Conservation (phyloP, 2,329 filamentous ascomycete species). For the Ploettnerulaceae sp. region DNA sequence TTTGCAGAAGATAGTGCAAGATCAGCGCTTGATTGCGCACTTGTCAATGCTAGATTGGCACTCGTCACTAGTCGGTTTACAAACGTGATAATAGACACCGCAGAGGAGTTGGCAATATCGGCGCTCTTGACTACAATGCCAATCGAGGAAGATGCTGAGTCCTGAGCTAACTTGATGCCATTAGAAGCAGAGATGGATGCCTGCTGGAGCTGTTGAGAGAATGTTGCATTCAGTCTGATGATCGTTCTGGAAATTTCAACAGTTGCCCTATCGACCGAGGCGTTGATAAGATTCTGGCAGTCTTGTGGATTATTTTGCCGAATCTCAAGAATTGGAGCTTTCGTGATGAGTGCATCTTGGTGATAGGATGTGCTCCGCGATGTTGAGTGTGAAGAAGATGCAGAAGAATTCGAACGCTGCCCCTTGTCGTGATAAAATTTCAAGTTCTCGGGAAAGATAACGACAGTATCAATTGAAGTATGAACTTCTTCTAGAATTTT, state of each 20-base stretch:
- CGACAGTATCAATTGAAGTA: background rate
- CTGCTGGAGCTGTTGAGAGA: conserved; percentile 19
- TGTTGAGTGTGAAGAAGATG: background rate
- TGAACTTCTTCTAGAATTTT: background rate
- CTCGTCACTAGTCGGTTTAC: no score
- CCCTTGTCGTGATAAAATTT: background rate
- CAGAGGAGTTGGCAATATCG: conserved; percentile 16
- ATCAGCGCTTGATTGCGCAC: no score
- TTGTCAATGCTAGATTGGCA: no score
- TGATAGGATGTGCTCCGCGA: background rate
- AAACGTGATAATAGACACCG: no score
- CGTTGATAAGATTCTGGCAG: conserved; percentile 15
- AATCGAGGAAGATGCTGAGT: conserved; percentile 13
- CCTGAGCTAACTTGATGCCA: conserved; percentile 16
- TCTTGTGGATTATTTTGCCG: conserved; percentile 22
- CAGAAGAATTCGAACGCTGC: background rate
- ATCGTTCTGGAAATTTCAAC: conserved; percentile 22
- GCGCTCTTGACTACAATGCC: conserved; percentile 10
- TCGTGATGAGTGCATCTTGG: conserved; percentile 15
- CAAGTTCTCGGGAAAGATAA: background rate
- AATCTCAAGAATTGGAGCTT: conserved; percentile 13
- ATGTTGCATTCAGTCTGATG: conserved; percentile 22
- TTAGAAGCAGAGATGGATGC: conserved; percentile 17
- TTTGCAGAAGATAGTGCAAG: no score
- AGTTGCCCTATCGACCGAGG: conserved; percentile 22